These are phyloP conservation scores for Paecilomyces variotii DNA, from an alignment of 2,329 filamentous ascomycete species.

Conservation along the genomic window DNA sequence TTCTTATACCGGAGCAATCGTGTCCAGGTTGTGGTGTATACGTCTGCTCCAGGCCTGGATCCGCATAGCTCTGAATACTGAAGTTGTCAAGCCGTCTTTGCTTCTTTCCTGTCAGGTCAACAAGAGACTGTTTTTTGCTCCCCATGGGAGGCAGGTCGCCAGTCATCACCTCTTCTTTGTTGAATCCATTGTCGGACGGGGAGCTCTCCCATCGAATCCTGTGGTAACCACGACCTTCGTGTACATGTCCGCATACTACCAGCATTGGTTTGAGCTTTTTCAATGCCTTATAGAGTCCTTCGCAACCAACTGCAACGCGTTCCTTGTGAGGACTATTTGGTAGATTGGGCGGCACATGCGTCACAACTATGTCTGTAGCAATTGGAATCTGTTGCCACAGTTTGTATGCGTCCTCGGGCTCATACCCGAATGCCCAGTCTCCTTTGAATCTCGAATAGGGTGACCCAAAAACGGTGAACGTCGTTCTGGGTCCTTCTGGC, in stretches of 20 bases:
- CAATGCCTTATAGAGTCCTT: constrained; percentile 37
- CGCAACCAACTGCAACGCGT: constrained; percentile 39
- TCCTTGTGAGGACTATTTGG: constrained; percentile 38
- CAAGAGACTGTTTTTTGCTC: constrained; percentile 47
- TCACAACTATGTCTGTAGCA: constrained; percentile 47
- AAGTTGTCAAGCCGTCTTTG: constrained; percentile 25
- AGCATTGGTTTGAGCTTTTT: constrained; percentile 43
- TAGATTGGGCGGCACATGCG: constrained; percentile 47
- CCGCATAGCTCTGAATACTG: constrained; percentile 9
- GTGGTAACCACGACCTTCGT: constrained; percentile 48
- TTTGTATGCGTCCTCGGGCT: constrained; percentile 27
- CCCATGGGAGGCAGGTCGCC: constrained; percentile 32
- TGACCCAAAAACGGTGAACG: constrained; percentile 51
- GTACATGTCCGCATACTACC: constrained; percentile 52
- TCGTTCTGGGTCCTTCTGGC: constrained; percentile 38
- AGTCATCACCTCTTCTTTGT: constrained; percentile 8
- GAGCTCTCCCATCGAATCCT: constrained; percentile 40
- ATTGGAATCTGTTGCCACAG: constrained; percentile 45
- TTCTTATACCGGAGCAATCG: constrained; percentile 9
- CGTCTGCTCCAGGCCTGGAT: background rate
- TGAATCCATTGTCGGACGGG: background rate
- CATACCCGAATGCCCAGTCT: constrained; percentile 51
- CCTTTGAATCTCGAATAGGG: constrained; percentile 43
- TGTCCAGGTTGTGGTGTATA: constrained; percentile 2
- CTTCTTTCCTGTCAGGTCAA: constrained; percentile 44